Conservation (phyloP, 2,329 filamentous ascomycete species). For the Capronia americana region DNA sequence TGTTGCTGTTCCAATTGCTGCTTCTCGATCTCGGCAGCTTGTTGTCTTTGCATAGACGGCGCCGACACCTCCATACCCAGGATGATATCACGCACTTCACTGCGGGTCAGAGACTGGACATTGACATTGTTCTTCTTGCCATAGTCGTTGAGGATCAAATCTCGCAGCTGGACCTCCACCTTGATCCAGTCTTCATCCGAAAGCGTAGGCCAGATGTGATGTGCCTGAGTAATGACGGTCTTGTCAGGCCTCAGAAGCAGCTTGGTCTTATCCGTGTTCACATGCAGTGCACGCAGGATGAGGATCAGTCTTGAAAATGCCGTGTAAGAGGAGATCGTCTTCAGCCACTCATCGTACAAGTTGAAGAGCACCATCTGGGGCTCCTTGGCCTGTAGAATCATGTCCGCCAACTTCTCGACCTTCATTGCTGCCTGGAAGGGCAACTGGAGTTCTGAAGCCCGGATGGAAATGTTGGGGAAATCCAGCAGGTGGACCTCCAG, state of each 20-base stretch:
- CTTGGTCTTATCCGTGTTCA: conserved; percentile 99
- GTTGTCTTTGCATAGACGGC: conserved; percentile 96
- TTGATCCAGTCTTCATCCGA: conserved; percentile 99
- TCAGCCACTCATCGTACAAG: conserved; percentile 97
- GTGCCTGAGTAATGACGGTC: conserved; percentile 96
- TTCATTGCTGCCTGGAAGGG: conserved; percentile 99
- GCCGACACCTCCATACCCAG: conserved; percentile 99
- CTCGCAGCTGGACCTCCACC: conserved; percentile 94
- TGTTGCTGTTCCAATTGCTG: conserved; percentile 97
- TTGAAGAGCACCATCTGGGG: conserved; percentile 99
- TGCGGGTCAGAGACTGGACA: conserved; percentile 92
- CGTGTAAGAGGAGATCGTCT: conserved; percentile 97
- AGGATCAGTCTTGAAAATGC: conserved; percentile 94
- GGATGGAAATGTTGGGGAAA: conserved; percentile 98
- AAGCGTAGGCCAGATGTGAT: conserved; percentile 97
- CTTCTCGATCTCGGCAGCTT: conserved; percentile 98
- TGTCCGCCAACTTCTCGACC: conserved; percentile 97
- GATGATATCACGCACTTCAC: conserved; percentile 97
- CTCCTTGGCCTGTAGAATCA: conserved; percentile 96
- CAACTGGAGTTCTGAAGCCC: conserved; percentile 92
- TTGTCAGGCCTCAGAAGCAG: conserved; percentile 93
- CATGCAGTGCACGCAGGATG: conserved; percentile 91
- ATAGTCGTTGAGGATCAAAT: conserved; percentile 97
- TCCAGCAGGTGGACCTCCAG: conserved; percentile 96
- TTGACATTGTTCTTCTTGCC: conserved; percentile 99